These are phyloP conservation scores for Penicillium robsamsonii DNA, from an alignment of 495 filamentous ascomycete species.

Conservation along the genomic window DNA sequence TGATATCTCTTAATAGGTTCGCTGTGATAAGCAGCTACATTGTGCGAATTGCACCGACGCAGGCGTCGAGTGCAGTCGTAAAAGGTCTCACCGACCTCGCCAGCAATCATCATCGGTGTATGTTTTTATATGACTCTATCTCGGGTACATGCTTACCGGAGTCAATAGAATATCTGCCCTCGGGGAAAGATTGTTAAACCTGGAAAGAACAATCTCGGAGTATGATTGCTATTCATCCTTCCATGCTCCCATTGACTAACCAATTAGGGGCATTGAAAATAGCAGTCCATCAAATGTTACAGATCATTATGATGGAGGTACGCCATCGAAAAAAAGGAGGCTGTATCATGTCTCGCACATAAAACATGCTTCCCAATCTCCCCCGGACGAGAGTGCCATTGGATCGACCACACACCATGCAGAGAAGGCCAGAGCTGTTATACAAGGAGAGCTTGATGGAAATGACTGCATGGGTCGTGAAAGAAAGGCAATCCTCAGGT, in stretches of 20 bases:
- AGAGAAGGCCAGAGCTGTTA: conserved; percentile 24
- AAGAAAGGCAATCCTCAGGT: conserved; percentile 22
- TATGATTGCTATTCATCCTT: background rate
- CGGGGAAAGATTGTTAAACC: conserved; percentile 17
- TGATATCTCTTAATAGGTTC: conserved; percentile 14
- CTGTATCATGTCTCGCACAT: conserved; percentile 3
- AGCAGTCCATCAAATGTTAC: background rate
- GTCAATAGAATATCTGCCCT: conserved; percentile 6
- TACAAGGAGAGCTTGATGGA: conserved; percentile 26
- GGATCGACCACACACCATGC: conserved; percentile 26
- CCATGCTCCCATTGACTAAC: background rate
- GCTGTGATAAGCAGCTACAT: conserved; percentile 22
- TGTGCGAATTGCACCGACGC: conserved; percentile 31
- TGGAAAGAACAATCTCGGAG: conserved; percentile 19
- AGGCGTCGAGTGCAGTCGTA: conserved; percentile 22
- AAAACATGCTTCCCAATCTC: conserved; percentile 8
- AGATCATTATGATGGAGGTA: background rate
- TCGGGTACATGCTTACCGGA: background rate
- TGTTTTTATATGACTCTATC: background rate
- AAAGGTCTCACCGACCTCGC: conserved; percentile 15
- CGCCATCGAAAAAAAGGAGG: conserved; percentile 10
- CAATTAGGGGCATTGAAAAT: background rate
- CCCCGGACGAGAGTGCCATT: conserved; percentile 7
- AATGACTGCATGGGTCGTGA: conserved; percentile 21
- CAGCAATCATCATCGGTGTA: conserved; percentile 16